Base-by-base conservation (phyloP, 2,329 filamentous ascomycete species). In the Colletotrichum sp. region DNA sequence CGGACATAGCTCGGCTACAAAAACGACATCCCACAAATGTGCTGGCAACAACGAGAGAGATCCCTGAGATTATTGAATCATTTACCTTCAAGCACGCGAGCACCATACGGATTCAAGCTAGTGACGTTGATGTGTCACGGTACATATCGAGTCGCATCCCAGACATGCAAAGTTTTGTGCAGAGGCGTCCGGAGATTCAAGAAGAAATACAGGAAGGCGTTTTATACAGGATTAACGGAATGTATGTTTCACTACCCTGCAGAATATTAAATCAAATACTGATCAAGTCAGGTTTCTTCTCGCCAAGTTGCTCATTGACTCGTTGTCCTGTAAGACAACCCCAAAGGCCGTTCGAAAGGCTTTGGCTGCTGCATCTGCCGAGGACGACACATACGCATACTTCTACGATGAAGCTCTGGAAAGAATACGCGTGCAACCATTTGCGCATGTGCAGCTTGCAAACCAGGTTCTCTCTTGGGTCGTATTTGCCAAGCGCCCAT, bases 401-500 rank as follows among this genome's bases (percentile, higher is more conserved):
- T 56, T 59, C 0, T 89, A 89, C 66, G 69, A 81, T 0, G 75
- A 85, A 1, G 82, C 83, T 0, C 81, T 87, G 72, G 36, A 80
- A 3, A 76, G 86, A 28, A 85, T 87, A 36, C 58, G 82, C 3
- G 70, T 75, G 7, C 66, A 77, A 30, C 56, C 80, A 2, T 69
- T 84, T 7, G 85, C 83, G 1, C 24, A 59, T 1, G 14, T 36
- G 7, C n/a, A 74, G 4, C 75, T 78, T 2, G 78, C 79, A 0
- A 83, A 77, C 13, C n/a, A 78, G 5, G 80, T 80, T 2, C 68
- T 87, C 0, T 78, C 78, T 0, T 87, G 84, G 86, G 81, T 87
- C 4, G 80, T 77, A 4, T 83, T 72, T 30, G 79, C 84, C 4
- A 79, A 66, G 58, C 78, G 81, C 59, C 81, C 76, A 0, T 70